Evolutionary conservation across 2,329 filamentous ascomycete species (phyloP), one percentile per base, ranked within the genome.

Genomic region (Ascochyta rabiei): DNA sequence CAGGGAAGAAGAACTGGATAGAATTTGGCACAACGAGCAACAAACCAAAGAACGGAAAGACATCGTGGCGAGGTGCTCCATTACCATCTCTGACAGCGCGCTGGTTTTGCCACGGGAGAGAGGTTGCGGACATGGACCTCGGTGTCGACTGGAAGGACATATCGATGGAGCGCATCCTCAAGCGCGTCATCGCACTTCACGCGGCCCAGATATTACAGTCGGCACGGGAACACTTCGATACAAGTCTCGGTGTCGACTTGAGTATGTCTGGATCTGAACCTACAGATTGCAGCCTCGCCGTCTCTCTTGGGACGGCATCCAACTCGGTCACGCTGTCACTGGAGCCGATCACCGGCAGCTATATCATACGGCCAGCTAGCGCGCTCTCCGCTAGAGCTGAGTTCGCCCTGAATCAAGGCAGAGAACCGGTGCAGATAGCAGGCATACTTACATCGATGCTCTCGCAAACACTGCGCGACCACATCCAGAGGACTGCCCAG

Each of bases 71-170:
- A 51, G 71, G 70, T 4, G 64, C 67, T 6, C 58, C 66, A 6
- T 58, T 71, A 19, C 64, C 76, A 10, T 68, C 67, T 15, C 60
- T 95, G 40, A 81, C 79, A 2, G 77, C 88, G 34, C 87, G 91
- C 61, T 99, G 95, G 93, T 92, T 96, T 73, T 86, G 90, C 53
- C 88, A 93, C 68, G 88, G 87, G 59, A 87, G 89, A 64, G 89
- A 93, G 70, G 85, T 92, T 35, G 82, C 84, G 58, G 84, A 89
- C 52, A 77, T 80, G n/a, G 77, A 85, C n/a, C 81, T 97, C 24
- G 72, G 81, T 2, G 80, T 96, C 30, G 84, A 96, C 68, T 78
- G 83, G 40, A 78, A 84, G 37, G 78, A 82, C 12, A 80, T 98
- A 19, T 95, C 89, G 2, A 82, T 90, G 44, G 91, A 96, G 69